Base-by-base conservation (phyloP, 768 basidiomycete genomes). In the Mrakia gelida region DNA sequence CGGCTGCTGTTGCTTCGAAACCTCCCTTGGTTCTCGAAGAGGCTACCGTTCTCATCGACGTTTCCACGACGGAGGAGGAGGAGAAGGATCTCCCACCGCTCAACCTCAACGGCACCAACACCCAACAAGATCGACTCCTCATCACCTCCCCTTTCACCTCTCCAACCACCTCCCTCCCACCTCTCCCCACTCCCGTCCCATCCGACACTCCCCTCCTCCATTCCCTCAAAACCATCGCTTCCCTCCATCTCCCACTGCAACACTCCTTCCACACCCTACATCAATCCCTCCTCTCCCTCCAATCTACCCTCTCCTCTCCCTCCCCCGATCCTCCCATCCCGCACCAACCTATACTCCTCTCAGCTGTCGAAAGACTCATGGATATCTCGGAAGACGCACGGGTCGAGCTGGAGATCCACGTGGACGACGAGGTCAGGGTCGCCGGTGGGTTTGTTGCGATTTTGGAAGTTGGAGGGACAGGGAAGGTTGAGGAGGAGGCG, bases 391-490 rank as follows among this genome's bases (percentile, higher is more conserved):
- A 93, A 82, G 92, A 93, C 80, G 89, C 89, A 1, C 89, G 91
- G 0, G 92, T 94, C 15, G 92, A 94, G 82, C 85, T 94, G 30
- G 92, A 94, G 84, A 93, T 94, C 59, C 88, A 89, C 32, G 85
- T 90, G 15, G 88, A 91, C 2, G 92, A 94, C 81, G 92, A 92
- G 80, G 87, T 87, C 16, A 87, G 93, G 21, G 86, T 90, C 0
- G 85, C 86, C 10, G 87, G 87, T 11, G 92, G 92, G 4, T 93
- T 90, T 78, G 89, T 90, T 80, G 89, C 91, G 0, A 82, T 92
- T n/a, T 85, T 93, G 18, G 84, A 43, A 38, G 81, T 80, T n/a
- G 81, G 80, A 80, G 80, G 71, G n/a, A 78, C 79, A 34, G 80
- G 84, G 6, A 87, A 88, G 49, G 82, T 90, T 11, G 87, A 88